Conservation (phyloP, 2,329 filamentous ascomycete species). For the Phyllosticta ampelicida region DNA sequence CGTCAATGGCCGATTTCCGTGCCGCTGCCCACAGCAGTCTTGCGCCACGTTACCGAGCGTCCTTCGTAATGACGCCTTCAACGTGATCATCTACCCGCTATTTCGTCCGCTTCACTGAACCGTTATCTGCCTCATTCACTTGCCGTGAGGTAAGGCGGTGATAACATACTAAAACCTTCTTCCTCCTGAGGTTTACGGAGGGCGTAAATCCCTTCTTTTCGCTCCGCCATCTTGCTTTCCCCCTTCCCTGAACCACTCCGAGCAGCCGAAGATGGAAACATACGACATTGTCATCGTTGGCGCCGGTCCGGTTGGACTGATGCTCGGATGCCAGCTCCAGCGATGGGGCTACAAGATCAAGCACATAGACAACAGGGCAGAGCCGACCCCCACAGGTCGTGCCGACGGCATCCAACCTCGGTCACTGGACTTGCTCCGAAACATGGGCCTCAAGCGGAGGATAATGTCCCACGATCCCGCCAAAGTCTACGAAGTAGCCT, state of each 20-base stretch:
- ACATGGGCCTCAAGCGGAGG: conserved; percentile 78
- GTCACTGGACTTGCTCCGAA: conserved; percentile 74
- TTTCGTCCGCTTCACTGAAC: not conserved
- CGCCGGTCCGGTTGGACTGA: conserved; percentile 77
- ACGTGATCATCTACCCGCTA: not conserved
- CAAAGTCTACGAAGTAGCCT: conserved; percentile 64
- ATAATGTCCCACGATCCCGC: conserved; percentile 84
- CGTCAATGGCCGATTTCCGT: not conserved
- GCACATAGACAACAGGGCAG: conserved; percentile 82
- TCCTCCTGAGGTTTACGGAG: not conserved
- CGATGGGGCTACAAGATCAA: conserved; percentile 93
- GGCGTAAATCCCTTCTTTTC: not conserved
- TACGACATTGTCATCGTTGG: conserved; percentile 74
- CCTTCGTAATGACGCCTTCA: not conserved
- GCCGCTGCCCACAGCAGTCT: not conserved
- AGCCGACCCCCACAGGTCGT: conserved; percentile 75
- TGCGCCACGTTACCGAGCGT: not conserved
- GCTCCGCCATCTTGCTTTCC: not conserved
- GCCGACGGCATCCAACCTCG: conserved; percentile 89
- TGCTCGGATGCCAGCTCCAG: conserved; percentile 77
- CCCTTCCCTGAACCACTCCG: too few species aligned
- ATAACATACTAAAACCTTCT: not conserved
- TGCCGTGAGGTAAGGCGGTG: not conserved
- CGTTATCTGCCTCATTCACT: not conserved
- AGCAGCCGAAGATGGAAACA: conserved; percentile 27